Evolutionary conservation across 306 rosid species (phyloP), one percentile per base, ranked within the genome.

Genomic region (Senna siamea): DNA sequence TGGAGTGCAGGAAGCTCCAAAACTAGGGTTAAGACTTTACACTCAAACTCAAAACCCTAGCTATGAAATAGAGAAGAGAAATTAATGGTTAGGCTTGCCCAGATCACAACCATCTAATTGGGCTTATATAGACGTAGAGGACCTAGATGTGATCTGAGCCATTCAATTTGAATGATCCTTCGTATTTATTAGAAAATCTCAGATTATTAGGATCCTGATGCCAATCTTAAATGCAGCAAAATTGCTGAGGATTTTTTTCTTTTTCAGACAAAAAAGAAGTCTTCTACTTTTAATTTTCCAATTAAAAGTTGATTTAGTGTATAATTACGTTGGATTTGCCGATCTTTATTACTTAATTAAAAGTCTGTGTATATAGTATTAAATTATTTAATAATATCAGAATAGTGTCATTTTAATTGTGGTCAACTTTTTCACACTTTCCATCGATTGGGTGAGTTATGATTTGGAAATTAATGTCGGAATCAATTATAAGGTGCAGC

Each of bases 91-190:
- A 19, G 64, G 40, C 12, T 70, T 70, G 38, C 2, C 19, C 2
- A 41, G 48, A 56, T 18, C 9, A 55, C 14, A 10, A 34, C 14
- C 12, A 41, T 8, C 28, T 62, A 14, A 19, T 41, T 9, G 66
- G 63, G 44, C 23, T 56, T 56, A 56, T 56, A 71, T 56, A 71
- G 30, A 1, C 1, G 74, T 10, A 61, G 4, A 32, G 65, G 26
- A 19, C 46, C 7, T 7, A 2, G 46, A 18, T 60, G 44, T 63
- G 23, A 63, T 63, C 35, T 20, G 18, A 5, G 12, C 69, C 69
- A 38, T 41, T 63, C n/a, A 63, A 38, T 38, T 5, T 19, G 34
- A 61, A 60, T 48, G 51, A 63, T 63, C 69, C 5, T 4, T 37
- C 1, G 41, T 20, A 41, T 63, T 40, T 6, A 70, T 55, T 54